These are phyloP conservation scores for Raffaelea deltoideospora DNA, from an alignment of 2,329 filamentous ascomycete genomes.

Conservation along the genomic window DNA sequence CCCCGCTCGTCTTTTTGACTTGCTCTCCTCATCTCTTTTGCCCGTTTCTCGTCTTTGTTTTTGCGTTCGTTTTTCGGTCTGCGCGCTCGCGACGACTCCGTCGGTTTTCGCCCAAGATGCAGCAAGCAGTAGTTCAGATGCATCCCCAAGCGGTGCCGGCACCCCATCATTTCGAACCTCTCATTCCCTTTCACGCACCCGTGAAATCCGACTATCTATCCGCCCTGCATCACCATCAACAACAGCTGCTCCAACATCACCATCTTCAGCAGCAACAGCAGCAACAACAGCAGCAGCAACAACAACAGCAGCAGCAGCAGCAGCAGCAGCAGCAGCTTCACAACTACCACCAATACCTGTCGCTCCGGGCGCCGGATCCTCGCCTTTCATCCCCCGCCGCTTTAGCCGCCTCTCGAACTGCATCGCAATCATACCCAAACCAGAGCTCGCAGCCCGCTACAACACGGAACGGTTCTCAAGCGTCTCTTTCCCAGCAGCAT, in stretches of 20 bases:
- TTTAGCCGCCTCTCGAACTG: conserved; percentile 8
- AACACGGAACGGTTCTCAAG: too few species aligned
- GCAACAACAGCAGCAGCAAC: conserved; percentile 4
- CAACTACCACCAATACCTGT: background rate
- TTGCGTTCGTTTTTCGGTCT: conserved; percentile 5
- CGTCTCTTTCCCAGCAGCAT: too few species aligned
- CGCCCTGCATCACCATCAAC: conserved; percentile 10
- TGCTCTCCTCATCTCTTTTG: background rate
- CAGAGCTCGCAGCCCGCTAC: conserved; percentile 20
- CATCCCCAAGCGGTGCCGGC: conserved; percentile 32
- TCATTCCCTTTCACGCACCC: conserved; percentile 15
- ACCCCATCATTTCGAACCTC: conserved; percentile 23
- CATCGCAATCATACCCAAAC: conserved; percentile 20
- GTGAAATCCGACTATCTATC: conserved; percentile 14
- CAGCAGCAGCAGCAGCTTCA: conserved; percentile 4
- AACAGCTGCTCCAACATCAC: conserved; percentile 6
- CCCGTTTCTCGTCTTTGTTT: background rate
- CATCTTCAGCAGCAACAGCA: conserved; percentile 7
- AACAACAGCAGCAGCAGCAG: conserved; percentile 4
- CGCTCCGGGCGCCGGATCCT: background rate
- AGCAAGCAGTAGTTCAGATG: conserved; percentile 35
- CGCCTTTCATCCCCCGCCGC: too few species aligned
- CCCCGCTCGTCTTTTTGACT: too few species aligned
- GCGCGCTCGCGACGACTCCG: conserved; percentile 1
- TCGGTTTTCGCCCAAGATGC: background rate